These are phyloP conservation scores for Fusarium nelsonii DNA, from an alignment of 2,329 filamentous ascomycete genomes.

Conservation along the genomic window DNA sequence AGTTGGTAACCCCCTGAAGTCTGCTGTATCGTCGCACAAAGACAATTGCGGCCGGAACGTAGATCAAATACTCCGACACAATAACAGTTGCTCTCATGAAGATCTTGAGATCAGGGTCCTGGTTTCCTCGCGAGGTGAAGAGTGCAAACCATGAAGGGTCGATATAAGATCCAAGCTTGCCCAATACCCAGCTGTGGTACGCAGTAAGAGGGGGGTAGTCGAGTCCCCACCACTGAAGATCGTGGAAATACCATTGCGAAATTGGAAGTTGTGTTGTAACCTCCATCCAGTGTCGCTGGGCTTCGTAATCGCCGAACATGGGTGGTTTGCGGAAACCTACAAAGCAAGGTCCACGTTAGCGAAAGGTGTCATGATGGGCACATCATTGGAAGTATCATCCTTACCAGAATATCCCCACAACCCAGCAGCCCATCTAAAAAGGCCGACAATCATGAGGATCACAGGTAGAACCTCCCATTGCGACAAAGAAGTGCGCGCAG, in stretches of 20 bases:
- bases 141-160: slow-evolving; percentile 90
- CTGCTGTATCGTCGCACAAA: slow-evolving; percentile 86
- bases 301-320: slow-evolving; percentile 97
- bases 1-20: slow-evolving; percentile 80
- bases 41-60: slow-evolving; percentile 85
- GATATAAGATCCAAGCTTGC: slow-evolving; percentile 83
- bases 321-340: slow-evolving; percentile 83
- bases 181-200: slow-evolving; percentile 97
- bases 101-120: slow-evolving; percentile 84
- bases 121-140: slow-evolving; percentile 82
- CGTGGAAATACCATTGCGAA: slow-evolving; percentile 98
- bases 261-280: slow-evolving; percentile 89
- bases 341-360: slow-evolving; percentile 25
- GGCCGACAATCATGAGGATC: slow-evolving; percentile 87
- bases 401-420: slow-evolving; percentile 95
- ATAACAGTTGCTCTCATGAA: slow-evolving; percentile 97
- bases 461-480: slow-evolving; percentile 94
- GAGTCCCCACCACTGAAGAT: slow-evolving; percentile 96
- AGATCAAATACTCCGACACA: slow-evolving; percentile 90
- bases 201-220: slow-evolving; percentile 98
- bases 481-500: slow-evolving; percentile 82
- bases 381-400: slow-evolving; percentile 33
- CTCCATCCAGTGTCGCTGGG: slow-evolving; percentile 99
- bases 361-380: slow-evolving; percentile 17
- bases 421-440: slow-evolving; percentile 93